Evolutionary conservation across 768 basidiomycete species (phyloP).

Genomic region (Clitopilus passeckerianus): DNA sequence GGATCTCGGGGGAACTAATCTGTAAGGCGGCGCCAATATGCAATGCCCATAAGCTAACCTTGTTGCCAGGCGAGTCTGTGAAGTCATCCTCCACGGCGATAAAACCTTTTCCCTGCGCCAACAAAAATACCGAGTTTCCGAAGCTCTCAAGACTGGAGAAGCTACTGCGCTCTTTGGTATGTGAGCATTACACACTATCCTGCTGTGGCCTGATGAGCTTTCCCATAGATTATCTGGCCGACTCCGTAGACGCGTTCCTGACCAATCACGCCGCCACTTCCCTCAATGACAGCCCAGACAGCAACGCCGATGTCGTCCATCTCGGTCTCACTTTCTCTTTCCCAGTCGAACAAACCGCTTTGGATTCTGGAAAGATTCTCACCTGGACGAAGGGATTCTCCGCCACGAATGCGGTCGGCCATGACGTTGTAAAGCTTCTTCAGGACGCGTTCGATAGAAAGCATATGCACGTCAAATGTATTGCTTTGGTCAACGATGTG

Average conservation of each 20-base stretch:
- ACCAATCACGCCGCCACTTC: slow-evolving; percentile 52
- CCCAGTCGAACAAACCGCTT: slow-evolving; percentile 94
- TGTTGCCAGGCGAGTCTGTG: slow-evolving; percentile 80
- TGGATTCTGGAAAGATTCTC: slow-evolving; percentile 84
- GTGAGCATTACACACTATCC: neutral
- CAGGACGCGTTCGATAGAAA: slow-evolving; percentile 92
- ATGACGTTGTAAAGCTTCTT: slow-evolving; percentile 84
- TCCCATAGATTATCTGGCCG: slow-evolving; percentile 87
- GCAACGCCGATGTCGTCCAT: slow-evolving; percentile 31
- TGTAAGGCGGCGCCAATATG: slow-evolving; percentile 45
- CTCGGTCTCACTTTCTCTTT: slow-evolving; percentile 97
- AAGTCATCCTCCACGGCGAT: slow-evolving; percentile 87
- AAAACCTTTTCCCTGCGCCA: slow-evolving; percentile 87
- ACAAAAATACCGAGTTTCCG: slow-evolving; percentile 96
- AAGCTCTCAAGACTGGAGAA: slow-evolving; percentile 89
- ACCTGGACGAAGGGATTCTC: slow-evolving; percentile 96
- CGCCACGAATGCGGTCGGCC: slow-evolving; percentile 85
- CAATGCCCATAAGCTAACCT: slow-evolving; percentile 7
- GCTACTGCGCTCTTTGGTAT: slow-evolving; percentile 83
- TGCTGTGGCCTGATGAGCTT: slow-evolving; percentile 2
- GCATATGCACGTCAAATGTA: slow-evolving; percentile 87
- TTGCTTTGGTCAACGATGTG: slow-evolving; percentile 93
- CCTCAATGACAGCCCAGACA: slow-evolving; percentile 21
- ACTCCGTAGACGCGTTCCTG: slow-evolving; percentile 93
- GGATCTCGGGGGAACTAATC: slow-evolving; percentile 96